These are phyloP conservation scores for Toxicodendron radicans DNA, from an alignment of 345 rosid species.

Conservation along the genomic window DNA sequence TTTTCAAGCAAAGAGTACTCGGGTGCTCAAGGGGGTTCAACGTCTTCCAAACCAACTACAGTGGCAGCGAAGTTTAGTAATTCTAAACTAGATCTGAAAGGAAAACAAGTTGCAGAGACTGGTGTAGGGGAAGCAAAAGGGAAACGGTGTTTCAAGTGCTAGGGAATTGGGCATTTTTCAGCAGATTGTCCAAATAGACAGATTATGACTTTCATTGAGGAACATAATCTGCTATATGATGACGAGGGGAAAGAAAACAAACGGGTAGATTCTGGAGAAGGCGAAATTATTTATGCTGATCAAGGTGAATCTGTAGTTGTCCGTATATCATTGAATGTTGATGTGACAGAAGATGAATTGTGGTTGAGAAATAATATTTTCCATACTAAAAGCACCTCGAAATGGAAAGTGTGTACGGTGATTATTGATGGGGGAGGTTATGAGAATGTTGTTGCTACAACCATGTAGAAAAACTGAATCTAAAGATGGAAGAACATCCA, in stretches of 20 bases:
- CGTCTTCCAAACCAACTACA: background rate
- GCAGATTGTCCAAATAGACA: background rate
- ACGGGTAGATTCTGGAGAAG: background rate
- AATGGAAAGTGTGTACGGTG: too few relatives aligned
- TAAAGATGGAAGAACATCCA: too few relatives aligned
- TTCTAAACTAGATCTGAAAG: too few relatives aligned
- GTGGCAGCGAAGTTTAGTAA: background rate
- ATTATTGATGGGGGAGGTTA: too few relatives aligned
- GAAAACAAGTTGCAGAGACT: background rate
- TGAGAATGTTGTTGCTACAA: background rate
- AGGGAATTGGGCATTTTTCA: background rate
- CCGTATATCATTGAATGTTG: background rate
- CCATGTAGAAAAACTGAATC: too few relatives aligned
- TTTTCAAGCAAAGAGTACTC: too few relatives aligned
- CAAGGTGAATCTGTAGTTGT: background rate
- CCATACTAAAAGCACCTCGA: too few relatives aligned
- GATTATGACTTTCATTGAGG: background rate
- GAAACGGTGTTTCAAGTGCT: background rate
- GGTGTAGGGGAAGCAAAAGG: too few relatives aligned
- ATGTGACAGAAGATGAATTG: too few relatives aligned
- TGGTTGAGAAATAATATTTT: too few relatives aligned
- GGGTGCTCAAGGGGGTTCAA: background rate
- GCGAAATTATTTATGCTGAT: background rate
- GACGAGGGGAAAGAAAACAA: background rate
- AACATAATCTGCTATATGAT: background rate